These are phyloP conservation scores for Penicillium fuscoglaucum DNA, from an alignment of 2,329 filamentous ascomycete genomes.

Conservation along the genomic window DNA sequence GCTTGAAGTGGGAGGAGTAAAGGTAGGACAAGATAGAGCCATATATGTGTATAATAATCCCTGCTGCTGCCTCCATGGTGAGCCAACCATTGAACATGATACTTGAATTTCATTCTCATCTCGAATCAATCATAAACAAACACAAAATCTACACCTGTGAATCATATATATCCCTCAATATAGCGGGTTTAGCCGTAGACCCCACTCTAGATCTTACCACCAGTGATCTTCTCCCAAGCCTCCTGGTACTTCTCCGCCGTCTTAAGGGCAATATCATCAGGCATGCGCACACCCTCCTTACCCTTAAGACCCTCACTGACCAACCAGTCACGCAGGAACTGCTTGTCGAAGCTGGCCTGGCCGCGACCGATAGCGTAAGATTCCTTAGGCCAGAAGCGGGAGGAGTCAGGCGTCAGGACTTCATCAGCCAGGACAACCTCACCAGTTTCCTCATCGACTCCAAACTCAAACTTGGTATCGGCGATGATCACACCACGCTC, in stretches of 20 bases:
- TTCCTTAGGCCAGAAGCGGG: conserved; percentile 80
- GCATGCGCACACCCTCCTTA: conserved; percentile 70
- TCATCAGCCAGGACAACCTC: conserved; percentile 78
- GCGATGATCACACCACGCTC: conserved; percentile 73
- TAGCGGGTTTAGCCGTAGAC: neutral
- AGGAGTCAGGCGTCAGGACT: conserved; percentile 80
- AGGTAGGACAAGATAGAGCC: neutral
- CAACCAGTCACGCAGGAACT: conserved; percentile 80
- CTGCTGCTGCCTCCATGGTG: neutral
- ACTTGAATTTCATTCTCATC: conserved; percentile 6
- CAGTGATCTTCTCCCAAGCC: conserved; percentile 70
- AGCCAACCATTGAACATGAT: conserved; percentile 3
- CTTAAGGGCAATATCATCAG: conserved; percentile 66
- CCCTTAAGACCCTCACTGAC: conserved; percentile 71
- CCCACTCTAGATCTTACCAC: conserved; percentile 42
- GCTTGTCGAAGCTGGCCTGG: conserved; percentile 88
- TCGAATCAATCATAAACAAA: conserved; percentile 13
- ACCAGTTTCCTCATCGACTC: conserved; percentile 62
- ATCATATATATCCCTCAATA: neutral
- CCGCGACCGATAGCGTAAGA: conserved; percentile 70
- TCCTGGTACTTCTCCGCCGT: conserved; percentile 74
- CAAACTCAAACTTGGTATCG: conserved; percentile 77
- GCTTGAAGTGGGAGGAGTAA: conserved; percentile 36
- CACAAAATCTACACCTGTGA: neutral
- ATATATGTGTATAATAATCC: conserved; percentile 11